These are phyloP conservation scores for Taxawa tesnikishii DNA, from an alignment of 2,329 filamentous ascomycete species.

Conservation along the genomic window DNA sequence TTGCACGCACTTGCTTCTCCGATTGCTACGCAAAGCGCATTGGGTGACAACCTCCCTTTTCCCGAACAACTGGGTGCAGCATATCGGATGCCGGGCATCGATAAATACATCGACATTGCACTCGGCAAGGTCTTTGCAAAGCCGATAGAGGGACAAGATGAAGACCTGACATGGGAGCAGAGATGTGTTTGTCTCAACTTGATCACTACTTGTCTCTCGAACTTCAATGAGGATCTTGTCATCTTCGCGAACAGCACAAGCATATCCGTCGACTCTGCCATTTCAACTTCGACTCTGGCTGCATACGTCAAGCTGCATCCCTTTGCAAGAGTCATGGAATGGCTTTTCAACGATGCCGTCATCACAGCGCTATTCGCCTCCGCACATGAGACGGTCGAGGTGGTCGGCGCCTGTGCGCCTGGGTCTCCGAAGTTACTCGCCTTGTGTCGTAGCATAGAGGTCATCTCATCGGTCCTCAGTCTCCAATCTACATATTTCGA, in stretches of 20 bases:
- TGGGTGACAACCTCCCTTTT: constrained; percentile 72
- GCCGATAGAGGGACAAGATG: constrained; percentile 48
- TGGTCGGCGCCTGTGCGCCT: constrained; percentile 58
- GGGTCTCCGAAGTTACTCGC: constrained; percentile 74
- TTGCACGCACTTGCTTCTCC: constrained; percentile 62
- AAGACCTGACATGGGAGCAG: constrained; percentile 59
- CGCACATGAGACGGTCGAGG: constrained; percentile 62
- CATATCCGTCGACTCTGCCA: constrained; percentile 61
- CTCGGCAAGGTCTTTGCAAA: constrained; percentile 53
- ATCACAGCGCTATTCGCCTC: constrained; percentile 66
- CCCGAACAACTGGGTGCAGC: constrained; percentile 71
- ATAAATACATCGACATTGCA: constrained; percentile 85
- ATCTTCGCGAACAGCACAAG: constrained; percentile 70
- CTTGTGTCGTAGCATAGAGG: constrained; percentile 67
- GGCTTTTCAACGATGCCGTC: constrained; percentile 91
- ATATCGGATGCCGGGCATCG: constrained; percentile 73
- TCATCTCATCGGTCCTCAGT: constrained; percentile 71
- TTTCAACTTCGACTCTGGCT: constrained; percentile 61
- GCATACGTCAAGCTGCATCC: constrained; percentile 81
- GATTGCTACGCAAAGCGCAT: constrained; percentile 43
- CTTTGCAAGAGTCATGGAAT: constrained; percentile 91
- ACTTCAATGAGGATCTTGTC: constrained; percentile 90
- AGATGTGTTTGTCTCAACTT: constrained; percentile 76
- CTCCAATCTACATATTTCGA: constrained; percentile 87
- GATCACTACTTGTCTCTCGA: constrained; percentile 62